Conservation (phyloP, 2,329 filamentous ascomycete genomes). For the Phoma sp. region DNA sequence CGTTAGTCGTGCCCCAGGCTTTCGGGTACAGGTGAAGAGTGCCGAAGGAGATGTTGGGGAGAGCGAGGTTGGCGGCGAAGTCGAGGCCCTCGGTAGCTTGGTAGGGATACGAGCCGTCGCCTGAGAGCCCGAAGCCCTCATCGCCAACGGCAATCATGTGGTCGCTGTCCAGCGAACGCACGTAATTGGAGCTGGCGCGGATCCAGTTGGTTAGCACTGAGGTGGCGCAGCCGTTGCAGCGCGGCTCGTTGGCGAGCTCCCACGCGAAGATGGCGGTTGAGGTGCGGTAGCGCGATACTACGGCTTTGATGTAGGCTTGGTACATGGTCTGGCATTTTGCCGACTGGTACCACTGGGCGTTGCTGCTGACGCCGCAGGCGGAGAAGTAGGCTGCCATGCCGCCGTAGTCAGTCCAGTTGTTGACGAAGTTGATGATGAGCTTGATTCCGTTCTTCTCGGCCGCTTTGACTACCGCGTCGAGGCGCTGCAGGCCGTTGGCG, state of each 20-base stretch:
- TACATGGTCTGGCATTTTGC: conserved; percentile 59
- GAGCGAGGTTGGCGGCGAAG: conserved; percentile 58
- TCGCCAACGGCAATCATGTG: conserved; percentile 64
- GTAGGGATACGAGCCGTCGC: conserved; percentile 44
- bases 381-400: conserved; percentile 65
- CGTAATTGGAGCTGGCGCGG: conserved; percentile 60
- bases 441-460: conserved; percentile 59
- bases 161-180: conserved; percentile 59
- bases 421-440: conserved; percentile 61
- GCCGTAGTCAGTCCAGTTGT: conserved; percentile 66
- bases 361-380: conserved; percentile 59
- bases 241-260: conserved; percentile 60
- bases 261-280: conserved; percentile 60
- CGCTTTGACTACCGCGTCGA: conserved; percentile 60
- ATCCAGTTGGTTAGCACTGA: conserved; percentile 57
- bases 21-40: conserved; percentile 63
- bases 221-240: conserved; percentile 43
- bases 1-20: conserved; percentile 59
- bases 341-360: conserved; percentile 55
- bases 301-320: conserved; percentile 56
- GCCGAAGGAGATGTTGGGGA: conserved; percentile 60
- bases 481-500: conserved; percentile 52
- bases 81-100: conserved; percentile 58
- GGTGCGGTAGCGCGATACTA: conserved; percentile 57
- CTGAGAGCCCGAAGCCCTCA: conserved; percentile 48